Percentiles rank a stretch among this genome's conserved stretches.
Conservation (phyloP, 73 alveolate species). For the Paramecium tetraurelia region DNA sequence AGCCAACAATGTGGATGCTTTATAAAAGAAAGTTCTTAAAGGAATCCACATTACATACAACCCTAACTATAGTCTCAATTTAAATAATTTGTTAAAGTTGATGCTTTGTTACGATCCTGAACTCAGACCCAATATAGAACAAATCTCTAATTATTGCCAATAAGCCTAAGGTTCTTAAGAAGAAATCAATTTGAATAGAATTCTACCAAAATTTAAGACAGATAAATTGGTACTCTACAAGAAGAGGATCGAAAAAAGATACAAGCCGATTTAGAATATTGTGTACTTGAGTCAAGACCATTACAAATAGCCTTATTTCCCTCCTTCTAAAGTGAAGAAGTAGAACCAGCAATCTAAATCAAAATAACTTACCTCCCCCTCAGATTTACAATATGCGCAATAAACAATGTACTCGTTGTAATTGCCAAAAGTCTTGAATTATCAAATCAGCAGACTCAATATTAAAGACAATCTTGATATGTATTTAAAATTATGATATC, state of each 20-base stretch:
- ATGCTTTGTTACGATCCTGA: slow-evolving; percentile 23
- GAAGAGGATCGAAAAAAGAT: neutral
- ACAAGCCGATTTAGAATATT: neutral
- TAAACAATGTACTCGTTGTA: neutral
- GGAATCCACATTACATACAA: neutral
- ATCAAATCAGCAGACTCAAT: neutral
- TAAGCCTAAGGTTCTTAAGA: neutral
- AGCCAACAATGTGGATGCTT: neutral
- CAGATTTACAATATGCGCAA: neutral
- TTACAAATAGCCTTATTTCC: slow-evolving; percentile 7
- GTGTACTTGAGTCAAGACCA: neutral
- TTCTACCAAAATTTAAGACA: slow-evolving; percentile 15
- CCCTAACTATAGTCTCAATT: slow-evolving; percentile 1
- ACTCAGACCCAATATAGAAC: neutral
- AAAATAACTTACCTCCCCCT: neutral
- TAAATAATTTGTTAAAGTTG: neutral
- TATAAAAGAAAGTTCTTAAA: slow-evolving; percentile 4
- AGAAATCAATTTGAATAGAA: neutral
- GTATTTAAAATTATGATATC: neutral
- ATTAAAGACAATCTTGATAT: neutral
- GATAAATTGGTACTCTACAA: neutral
- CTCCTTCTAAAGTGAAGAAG: slow-evolving; percentile 3
- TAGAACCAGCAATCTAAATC: neutral
- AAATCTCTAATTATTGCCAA: neutral
- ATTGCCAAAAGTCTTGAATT: neutral